These are phyloP conservation scores for Aschersonia sp. DNA, from an alignment of 2,329 filamentous ascomycete genomes.

Conservation along the genomic window DNA sequence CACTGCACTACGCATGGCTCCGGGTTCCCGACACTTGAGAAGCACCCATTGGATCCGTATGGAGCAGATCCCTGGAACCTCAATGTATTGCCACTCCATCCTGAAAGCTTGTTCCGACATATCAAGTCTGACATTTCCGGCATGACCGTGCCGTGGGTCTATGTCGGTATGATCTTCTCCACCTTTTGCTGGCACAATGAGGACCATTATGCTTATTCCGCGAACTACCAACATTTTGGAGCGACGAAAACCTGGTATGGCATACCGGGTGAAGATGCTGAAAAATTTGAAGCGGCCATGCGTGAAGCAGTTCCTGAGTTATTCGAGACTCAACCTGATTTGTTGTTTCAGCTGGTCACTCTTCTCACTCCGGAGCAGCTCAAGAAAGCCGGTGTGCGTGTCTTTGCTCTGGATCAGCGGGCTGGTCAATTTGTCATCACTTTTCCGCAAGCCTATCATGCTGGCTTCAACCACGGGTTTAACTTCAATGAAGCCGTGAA, in stretches of 20 bases:
- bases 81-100: constrained; percentile 78
- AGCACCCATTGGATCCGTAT: constrained; percentile 74
- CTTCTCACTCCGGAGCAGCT: constrained; percentile 85
- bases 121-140: constrained; percentile 98
- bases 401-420: constrained; percentile 89
- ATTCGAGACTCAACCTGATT: constrained; percentile 91
- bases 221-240: constrained; percentile 96
- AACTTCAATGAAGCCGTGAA: constrained; percentile 99
- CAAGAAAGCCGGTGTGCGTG: constrained; percentile 79
- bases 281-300: constrained; percentile 94
- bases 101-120: constrained; percentile 85
- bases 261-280: constrained; percentile 82
- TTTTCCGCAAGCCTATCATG: constrained; percentile 93
- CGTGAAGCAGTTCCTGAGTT: constrained; percentile 85
- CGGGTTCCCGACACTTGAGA: constrained; percentile 88
- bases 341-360: constrained; percentile 95
- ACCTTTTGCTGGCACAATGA: constrained; percentile 99
- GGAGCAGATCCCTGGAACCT: constrained; percentile 91
- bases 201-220: constrained; percentile 93
- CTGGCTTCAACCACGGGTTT: constrained; percentile 96
- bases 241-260: constrained; percentile 99
- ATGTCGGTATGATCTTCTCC: constrained; percentile 98
- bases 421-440: constrained; percentile 94
- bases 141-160: constrained; percentile 98
- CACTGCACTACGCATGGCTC: constrained; percentile 97